These are phyloP conservation scores for Irpex lacteus DNA, from an alignment of 1,284 basidiomycete species.

Conservation along the genomic window DNA sequence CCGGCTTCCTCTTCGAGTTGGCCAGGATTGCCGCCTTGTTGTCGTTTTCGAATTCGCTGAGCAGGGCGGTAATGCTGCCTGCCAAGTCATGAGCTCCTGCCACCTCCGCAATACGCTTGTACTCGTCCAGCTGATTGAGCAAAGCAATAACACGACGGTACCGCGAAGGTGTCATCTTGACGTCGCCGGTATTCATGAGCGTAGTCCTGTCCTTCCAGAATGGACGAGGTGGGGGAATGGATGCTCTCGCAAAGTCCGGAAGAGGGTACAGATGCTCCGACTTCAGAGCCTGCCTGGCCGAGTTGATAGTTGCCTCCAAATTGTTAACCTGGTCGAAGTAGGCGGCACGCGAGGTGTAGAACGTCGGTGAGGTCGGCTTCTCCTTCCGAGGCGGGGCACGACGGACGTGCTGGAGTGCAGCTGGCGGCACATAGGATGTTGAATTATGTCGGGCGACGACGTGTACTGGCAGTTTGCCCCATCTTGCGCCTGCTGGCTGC, in stretches of 20 bases:
- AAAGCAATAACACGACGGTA: constrained; percentile 68
- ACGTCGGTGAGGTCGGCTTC: constrained; percentile 62
- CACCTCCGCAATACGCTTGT: constrained; percentile 64
- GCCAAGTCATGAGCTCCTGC: constrained; percentile 65
- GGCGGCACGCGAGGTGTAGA: constrained; percentile 83
- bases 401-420: constrained; percentile 22
- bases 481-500: constrained; percentile 5
- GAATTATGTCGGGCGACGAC: constrained; percentile 10
- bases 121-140: constrained; percentile 72
- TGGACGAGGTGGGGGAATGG: constrained; percentile 55
- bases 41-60: constrained; percentile 62
- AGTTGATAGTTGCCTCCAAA: constrained; percentile 65
- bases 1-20: constrained; percentile 52
- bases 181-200: constrained; percentile 56
- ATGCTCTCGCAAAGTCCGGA: constrained; percentile 64
- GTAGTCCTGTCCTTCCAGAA: constrained; percentile 69
- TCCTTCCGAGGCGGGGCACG: constrained; percentile 26
- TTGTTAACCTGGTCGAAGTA: constrained; percentile 75
- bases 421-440: constrained; percentile 33
- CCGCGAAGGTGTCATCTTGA: constrained; percentile 67
- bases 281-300: constrained; percentile 60
- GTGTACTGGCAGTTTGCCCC: not conserved
- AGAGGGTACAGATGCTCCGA: constrained; percentile 73
- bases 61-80: constrained; percentile 47
- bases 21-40: constrained; percentile 57